Base-by-base conservation (phyloP, 805 yeast genomes). In the Metschnikowia henanensis region DNA sequence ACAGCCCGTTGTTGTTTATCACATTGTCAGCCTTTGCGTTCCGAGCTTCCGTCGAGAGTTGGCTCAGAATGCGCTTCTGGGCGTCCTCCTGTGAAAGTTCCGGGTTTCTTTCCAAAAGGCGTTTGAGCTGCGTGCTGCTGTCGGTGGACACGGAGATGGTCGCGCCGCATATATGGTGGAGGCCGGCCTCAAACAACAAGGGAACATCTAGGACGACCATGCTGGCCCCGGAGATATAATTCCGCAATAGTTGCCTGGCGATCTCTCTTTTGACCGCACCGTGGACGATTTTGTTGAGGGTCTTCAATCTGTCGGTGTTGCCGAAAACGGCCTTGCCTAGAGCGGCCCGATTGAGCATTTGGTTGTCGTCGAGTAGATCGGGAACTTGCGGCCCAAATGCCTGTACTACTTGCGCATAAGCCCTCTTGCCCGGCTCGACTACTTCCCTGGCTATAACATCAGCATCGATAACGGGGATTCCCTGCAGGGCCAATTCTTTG, bases 161-260 rank as follows among this genome's bases (percentile, higher is more conserved):
- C 8, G 70, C 59, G 0, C 94, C 95, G 60, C 98, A 92, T 19
- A 84, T 65, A 35, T 60, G 55, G 57, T 88, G 81, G 52, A 92
- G 69, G 1, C 81, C 79, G 28, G 89, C 76, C 61, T 94, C 99
- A 62, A 87, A 94, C 16, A 94, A 67, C 30, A 94, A 68, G 1
- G 99, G 99, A 2, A 95, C 92, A 58, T 94, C 99, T 37, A 94
- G 64, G 0, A 94, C 66, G 3, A 89, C 90, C 58, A 89, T 54
- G 12, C 71, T 61, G 34, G 79, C 59, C 12, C 88, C 80, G 8
- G 60, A 49, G 12, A 88, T 23, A 74, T 90, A 94, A 15, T 79
- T 77, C 39, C 52, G 46, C 2, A 84, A 29, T 1, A 88, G 66
- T 52, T 77, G 78, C 64, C 74, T 66, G 7, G 78, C 60, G 57